Evolutionary conservation across 2,329 filamentous ascomycete species (phyloP).

Genomic region (Fusarium sp.): DNA sequence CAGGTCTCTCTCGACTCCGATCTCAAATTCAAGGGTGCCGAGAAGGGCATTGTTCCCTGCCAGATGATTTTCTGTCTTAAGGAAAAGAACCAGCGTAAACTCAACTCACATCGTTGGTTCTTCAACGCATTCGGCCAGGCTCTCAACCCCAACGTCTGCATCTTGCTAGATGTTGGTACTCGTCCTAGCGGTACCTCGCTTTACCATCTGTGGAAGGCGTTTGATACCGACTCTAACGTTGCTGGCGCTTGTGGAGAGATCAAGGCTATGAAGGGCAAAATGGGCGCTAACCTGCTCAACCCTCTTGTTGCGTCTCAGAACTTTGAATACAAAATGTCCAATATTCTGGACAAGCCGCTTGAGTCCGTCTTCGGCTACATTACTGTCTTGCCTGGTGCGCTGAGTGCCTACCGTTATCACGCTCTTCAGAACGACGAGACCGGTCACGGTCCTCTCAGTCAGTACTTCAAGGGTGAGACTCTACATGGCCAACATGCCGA

Average conservation of each 20-base stretch:
- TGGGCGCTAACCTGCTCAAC: slow-evolving; percentile 86
- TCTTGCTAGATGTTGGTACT: slow-evolving; percentile 95
- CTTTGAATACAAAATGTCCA: slow-evolving; percentile 99
- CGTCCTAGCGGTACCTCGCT: slow-evolving; percentile 88
- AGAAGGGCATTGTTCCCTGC: slow-evolving; percentile 98
- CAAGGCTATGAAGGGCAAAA: slow-evolving; percentile 93
- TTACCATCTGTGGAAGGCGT: slow-evolving; percentile 99
- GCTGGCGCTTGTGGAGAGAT: slow-evolving; percentile 98
- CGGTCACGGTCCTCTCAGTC: slow-evolving; percentile 92
- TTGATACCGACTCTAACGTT: slow-evolving; percentile 97
- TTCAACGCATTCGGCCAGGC: slow-evolving; percentile 97
- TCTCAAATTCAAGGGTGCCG: slow-evolving; percentile 97
- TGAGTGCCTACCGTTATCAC: slow-evolving; percentile 95
- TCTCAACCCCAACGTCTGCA: slow-evolving; percentile 95
- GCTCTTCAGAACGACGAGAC: slow-evolving; percentile 97
- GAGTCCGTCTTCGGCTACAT: slow-evolving; percentile 99
- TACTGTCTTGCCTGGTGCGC: slow-evolving; percentile 92
- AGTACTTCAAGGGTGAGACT: slow-evolving; percentile 99
- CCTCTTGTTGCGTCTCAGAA: slow-evolving; percentile 97
- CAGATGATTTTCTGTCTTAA: slow-evolving; percentile 99
- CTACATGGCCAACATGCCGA: slow-evolving; percentile 95
- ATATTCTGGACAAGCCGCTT: slow-evolving; percentile 96
- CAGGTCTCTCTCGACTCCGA: slow-evolving; percentile 96
- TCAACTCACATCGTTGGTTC: slow-evolving; percentile 99
- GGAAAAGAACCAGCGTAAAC: slow-evolving; percentile 96